Evolutionary conservation across 164 flowering plant species (phyloP).

Genomic region (Aristolochia contorta): DNA sequence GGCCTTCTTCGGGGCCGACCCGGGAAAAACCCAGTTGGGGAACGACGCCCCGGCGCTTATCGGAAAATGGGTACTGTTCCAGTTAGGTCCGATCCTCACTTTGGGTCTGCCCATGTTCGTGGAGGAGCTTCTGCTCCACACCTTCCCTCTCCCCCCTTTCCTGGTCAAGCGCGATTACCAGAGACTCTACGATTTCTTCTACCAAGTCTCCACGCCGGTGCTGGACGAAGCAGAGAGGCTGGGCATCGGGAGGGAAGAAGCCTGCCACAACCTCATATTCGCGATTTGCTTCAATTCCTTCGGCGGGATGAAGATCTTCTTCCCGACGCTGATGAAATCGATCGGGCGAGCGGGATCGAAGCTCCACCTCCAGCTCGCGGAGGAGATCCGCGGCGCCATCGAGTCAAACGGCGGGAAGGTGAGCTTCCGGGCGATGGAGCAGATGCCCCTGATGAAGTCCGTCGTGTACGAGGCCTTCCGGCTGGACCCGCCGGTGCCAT

Average conservation of each 20-base stretch:
- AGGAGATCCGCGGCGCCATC: constrained; percentile 53
- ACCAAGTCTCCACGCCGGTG: constrained; percentile 22
- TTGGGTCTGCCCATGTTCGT: constrained; percentile 52
- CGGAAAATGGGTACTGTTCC: constrained; percentile 53
- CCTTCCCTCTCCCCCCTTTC: constrained; percentile 44
- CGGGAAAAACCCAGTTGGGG: constrained; percentile 42
- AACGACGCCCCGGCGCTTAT: constrained; percentile 41
- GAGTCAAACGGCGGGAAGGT: constrained; percentile 42
- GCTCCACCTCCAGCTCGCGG: constrained; percentile 49
- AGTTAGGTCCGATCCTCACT: constrained; percentile 45
- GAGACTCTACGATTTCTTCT: constrained; percentile 55
- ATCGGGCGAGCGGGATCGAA: constrained; percentile 56
- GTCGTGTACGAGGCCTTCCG: constrained; percentile 65
- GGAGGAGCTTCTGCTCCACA: constrained; percentile 52
- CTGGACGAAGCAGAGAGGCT: constrained; percentile 53
- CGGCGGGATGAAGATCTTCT: constrained; percentile 70
- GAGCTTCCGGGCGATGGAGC: constrained; percentile 53
- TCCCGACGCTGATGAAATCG: constrained; percentile 62
- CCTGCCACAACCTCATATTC: constrained; percentile 70
- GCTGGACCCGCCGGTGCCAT: constrained; percentile 68
- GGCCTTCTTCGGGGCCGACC: constrained; percentile 35
- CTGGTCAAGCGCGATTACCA: constrained; percentile 49
- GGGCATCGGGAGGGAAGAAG: constrained; percentile 60
- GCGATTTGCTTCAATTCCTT: constrained; percentile 74
- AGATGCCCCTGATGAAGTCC: constrained; percentile 71